These are phyloP conservation scores for Ophiorrhiza pumila DNA, from an alignment of 257 asterid genomes.

Conservation along the genomic window DNA sequence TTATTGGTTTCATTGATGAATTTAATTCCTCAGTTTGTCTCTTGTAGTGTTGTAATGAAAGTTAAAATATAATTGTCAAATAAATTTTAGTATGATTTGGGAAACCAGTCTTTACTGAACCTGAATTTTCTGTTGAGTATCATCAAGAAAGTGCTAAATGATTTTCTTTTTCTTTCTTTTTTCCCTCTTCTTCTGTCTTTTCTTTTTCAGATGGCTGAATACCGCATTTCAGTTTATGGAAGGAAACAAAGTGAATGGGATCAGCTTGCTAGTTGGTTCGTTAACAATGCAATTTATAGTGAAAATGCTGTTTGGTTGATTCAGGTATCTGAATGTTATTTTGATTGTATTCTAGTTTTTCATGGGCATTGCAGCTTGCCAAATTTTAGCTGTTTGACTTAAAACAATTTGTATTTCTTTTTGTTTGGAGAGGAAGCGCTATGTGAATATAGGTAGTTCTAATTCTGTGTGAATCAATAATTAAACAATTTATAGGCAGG, in stretches of 20 bases:
- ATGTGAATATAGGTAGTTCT: not conserved
- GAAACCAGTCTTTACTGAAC: not conserved
- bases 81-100: not conserved
- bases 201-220: constrained; percentile 77
- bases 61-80: not conserved
- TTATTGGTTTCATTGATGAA: not conserved
- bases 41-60: not conserved
- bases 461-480: not conserved
- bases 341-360: not conserved
- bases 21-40: not conserved
- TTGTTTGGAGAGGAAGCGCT: constrained; percentile 1
- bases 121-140: not conserved
- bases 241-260: constrained; percentile 97
- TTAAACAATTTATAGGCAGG: not conserved
- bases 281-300: constrained; percentile 69
- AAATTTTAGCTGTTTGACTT: not conserved
- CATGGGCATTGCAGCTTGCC: not conserved
- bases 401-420: not conserved
- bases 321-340: constrained; percentile 49
- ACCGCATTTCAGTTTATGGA: constrained; percentile 83
- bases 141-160: not conserved
- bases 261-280: constrained; percentile 90
- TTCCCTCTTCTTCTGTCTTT: not conserved
- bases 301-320: constrained; percentile 91
- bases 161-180: constrained; percentile 1